Evolutionary conservation across 805 yeast species (phyloP).

Genomic region (Starmerella vaccinii): DNA sequence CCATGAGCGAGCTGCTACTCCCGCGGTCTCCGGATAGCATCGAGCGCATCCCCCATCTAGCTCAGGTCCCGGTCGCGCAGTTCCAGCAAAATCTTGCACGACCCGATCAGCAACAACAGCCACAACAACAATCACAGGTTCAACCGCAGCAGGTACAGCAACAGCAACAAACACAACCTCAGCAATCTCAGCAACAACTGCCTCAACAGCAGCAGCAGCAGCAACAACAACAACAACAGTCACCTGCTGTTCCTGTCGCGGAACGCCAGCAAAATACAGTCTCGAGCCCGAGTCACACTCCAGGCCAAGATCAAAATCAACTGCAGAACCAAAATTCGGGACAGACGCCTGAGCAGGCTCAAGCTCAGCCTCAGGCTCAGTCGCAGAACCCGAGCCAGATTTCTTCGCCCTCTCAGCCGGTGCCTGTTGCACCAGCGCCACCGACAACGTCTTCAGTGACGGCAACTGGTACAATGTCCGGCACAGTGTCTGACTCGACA

Average conservation of each 20-base stretch:
- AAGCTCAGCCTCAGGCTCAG: constrained; percentile 3
- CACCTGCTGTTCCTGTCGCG: not conserved
- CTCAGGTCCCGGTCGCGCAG: constrained; percentile 24
- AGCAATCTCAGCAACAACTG: not conserved
- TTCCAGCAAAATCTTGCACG: constrained; percentile 10
- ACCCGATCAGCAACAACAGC: constrained; percentile 2
- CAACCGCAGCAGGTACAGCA: not conserved
- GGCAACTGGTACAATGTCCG: not conserved
- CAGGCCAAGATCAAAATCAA: not conserved
- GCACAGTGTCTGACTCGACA: not conserved
- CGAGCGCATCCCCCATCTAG: constrained; percentile 26
- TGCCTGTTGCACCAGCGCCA: not conserved
- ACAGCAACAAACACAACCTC: constrained; percentile 5
- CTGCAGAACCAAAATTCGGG: not conserved
- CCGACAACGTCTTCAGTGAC: not conserved
- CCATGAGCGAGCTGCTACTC: constrained; percentile 26
- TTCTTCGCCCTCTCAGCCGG: not conserved
- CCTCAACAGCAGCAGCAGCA: not conserved
- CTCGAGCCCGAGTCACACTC: not conserved
- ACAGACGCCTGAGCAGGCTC: constrained; percentile 4
- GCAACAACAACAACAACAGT: not conserved
- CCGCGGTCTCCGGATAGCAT: constrained; percentile 24
- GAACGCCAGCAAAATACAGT: not conserved
- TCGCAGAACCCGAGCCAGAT: not conserved
- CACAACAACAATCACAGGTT: not conserved